phyloP scores from a whole-genome alignment of 1,139 yeast species.

The Taphrina pruni region DNA sequence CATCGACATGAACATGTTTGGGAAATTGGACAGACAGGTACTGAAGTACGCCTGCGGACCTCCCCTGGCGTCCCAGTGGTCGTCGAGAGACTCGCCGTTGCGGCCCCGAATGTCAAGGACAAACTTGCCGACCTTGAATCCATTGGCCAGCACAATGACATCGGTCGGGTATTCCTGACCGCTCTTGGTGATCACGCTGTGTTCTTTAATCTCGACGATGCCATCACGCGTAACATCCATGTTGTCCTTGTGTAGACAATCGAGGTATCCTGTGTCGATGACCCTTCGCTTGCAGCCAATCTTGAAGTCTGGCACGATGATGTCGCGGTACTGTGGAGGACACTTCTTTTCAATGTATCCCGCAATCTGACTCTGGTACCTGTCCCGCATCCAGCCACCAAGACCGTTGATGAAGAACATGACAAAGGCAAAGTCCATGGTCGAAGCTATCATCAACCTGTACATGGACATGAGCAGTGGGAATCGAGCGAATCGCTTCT shows the following conservation, averaged over 20 bases:
- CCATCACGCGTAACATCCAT: constrained; percentile 48
- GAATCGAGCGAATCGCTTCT: constrained; percentile 19
- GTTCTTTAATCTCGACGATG: constrained; percentile 47
- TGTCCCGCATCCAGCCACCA: constrained; percentile 30
- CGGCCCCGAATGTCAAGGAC: constrained; percentile 37
- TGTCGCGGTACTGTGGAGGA: constrained; percentile 46
- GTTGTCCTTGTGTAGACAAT: constrained; percentile 48
- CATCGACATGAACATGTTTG: constrained; percentile 40
- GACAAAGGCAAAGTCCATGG: constrained; percentile 32
- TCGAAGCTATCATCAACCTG: constrained; percentile 25
- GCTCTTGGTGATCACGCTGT: constrained; percentile 46
- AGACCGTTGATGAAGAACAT: constrained; percentile 32
- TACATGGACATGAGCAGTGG: constrained; percentile 32
- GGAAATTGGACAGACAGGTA: constrained; percentile 32
- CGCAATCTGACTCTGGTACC: constrained; percentile 19
- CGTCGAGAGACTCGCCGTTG: constrained; percentile 20
- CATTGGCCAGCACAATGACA: constrained; percentile 49
- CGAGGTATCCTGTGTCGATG: constrained; percentile 49
- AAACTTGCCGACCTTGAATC: constrained; percentile 43
- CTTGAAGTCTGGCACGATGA: constrained; percentile 48
- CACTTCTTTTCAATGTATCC: constrained; percentile 25
- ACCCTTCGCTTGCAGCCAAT: constrained; percentile 50
- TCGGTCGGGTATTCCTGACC: constrained; percentile 48
- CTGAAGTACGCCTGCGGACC: constrained; percentile 37
- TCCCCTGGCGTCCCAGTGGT: constrained; percentile 27